These are phyloP conservation scores for Saururus chinensis DNA, from an alignment of 164 flowering plant genomes.

Conservation along the genomic window DNA sequence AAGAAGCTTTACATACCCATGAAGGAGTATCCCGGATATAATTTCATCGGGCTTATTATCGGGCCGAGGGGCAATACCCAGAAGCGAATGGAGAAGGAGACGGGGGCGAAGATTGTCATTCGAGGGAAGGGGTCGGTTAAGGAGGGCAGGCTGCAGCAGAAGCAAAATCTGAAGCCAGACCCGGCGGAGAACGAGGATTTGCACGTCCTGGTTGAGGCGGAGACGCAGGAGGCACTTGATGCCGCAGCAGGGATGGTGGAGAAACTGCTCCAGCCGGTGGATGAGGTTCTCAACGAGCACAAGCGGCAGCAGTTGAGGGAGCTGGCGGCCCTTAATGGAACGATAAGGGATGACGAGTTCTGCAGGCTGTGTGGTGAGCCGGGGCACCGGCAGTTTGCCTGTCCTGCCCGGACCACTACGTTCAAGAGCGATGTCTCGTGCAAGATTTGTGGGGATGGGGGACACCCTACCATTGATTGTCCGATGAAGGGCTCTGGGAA, in stretches of 20 bases:
- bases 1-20: constrained; percentile 92
- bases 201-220: constrained; percentile 94
- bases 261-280: constrained; percentile 91
- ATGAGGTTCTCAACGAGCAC: constrained; percentile 90
- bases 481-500: constrained; percentile 88
- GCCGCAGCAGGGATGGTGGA: constrained; percentile 97
- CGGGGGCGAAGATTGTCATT: constrained; percentile 91
- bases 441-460: constrained; percentile 92
- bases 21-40: constrained; percentile 95
- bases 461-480: constrained; percentile 96
- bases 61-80: constrained; percentile 99
- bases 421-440: constrained; percentile 91
- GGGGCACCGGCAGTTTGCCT: constrained; percentile 87
- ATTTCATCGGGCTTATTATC: constrained; percentile 87
- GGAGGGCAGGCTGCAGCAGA: constrained; percentile 86
- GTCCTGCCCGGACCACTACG: constrained; percentile 71
- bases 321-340: constrained; percentile 90
- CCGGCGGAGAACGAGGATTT: constrained; percentile 88
- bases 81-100: constrained; percentile 93
- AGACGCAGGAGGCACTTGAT: constrained; percentile 77
- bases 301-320: constrained; percentile 91
- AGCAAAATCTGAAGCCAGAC: constrained; percentile 73
- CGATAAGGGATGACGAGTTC: constrained; percentile 86
- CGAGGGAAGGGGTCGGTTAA: constrained; percentile 90
- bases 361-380: constrained; percentile 95